Base-by-base conservation (phyloP, 2,329 filamentous ascomycete species). In the Coleophoma cylindrospora region DNA sequence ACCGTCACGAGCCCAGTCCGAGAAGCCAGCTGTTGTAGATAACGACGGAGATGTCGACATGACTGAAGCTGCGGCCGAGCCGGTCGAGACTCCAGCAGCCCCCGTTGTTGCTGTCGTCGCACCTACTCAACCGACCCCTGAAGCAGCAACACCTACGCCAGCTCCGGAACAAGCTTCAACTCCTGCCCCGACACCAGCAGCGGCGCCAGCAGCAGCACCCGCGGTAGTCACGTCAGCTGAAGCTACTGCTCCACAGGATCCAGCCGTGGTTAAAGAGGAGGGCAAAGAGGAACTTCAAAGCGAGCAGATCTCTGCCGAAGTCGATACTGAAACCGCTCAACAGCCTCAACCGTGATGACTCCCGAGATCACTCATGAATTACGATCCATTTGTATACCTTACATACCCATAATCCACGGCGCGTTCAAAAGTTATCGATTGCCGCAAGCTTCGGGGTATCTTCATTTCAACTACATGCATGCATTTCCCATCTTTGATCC, bases 41-140 rank as follows among this genome's bases (percentile, higher is more conserved):
- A 50, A 50, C 19, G 64, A 66, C 40, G 63, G 61, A 22, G 66
- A 68, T 54, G 50, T 65, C 36, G 59, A 65, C 22, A 68, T 67
- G 65, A 55, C 54, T 8, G 59, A 58, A 32, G 33, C 52, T n/a
- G 44, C 50, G 6, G 49, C 45, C 13, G 52, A 53, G 46, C 43
- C 38, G 17, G 50, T 38, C 36, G 36, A 14, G 13, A 17, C 36
- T 7, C 36, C 36, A 38, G 14, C 36, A 17, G 15, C 32, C 5
- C 19, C 48, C 11, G 45, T 45, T 47, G 34, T 41, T 32, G 38
- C 43, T 19, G 43, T 46, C 10, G 40, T 51, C 3, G 44, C 45
- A 12, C 40, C 48, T 5, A 12, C 49, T 19, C 6, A 27, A 27
- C 7, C 27, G 7, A 27, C 27, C 27, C 48, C 49, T 33, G 47